Conservation (phyloP, 306 rosid genomes). For the Casuarina equisetifolia region DNA sequence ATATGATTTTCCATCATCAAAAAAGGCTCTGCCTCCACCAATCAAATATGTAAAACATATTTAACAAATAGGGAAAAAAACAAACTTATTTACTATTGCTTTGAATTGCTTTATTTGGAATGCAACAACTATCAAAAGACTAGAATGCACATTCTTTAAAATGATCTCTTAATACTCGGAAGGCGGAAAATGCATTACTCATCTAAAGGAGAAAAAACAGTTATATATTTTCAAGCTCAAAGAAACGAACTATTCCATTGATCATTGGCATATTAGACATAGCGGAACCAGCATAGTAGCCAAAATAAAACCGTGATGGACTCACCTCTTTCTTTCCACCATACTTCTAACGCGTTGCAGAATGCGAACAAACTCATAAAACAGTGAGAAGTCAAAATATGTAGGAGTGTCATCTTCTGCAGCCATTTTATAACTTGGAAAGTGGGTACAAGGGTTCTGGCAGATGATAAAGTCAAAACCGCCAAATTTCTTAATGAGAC, state of each 20-base stretch:
- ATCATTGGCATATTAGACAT: background rate
- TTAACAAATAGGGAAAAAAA: background rate
- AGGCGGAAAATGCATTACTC: background rate
- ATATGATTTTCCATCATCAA: background rate
- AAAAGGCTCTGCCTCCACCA: conserved; percentile 1
- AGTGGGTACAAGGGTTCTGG: conserved; percentile 58
- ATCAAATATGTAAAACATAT: background rate
- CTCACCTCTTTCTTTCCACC: conserved; percentile 50
- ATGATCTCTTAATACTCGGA: background rate
- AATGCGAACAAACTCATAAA: conserved; percentile 74
- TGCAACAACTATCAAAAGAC: background rate
- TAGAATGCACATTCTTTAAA: background rate
- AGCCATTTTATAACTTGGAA: conserved; percentile 27
- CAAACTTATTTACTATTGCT: background rate
- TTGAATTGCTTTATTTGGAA: background rate
- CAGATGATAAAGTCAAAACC: conserved; percentile 69
- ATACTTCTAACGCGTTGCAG: conserved; percentile 61
- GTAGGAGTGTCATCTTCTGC: conserved; percentile 25
- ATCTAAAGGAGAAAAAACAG: background rate
- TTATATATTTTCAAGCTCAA: background rate
- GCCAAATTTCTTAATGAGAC: conserved; percentile 49
- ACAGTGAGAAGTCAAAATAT: conserved; percentile 63
- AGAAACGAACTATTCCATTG: background rate
- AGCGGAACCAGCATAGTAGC: background rate
- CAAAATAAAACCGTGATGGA: background rate